Conservation (phyloP, 805 yeast genomes). For the Peterozyma toletana region DNA sequence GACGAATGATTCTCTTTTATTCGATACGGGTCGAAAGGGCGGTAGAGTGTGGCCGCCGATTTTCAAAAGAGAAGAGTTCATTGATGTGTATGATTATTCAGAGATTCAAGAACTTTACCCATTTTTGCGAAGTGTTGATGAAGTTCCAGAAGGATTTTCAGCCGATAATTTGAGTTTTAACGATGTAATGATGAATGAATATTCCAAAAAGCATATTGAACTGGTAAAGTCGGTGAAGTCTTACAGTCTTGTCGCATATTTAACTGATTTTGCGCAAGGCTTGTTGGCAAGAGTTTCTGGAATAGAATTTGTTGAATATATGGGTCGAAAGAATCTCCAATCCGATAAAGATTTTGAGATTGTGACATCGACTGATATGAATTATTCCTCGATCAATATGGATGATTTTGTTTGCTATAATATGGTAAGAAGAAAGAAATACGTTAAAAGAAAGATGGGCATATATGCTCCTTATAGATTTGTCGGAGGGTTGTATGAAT, state of each 20-base stretch:
- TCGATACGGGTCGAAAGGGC: background rate
- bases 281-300: background rate
- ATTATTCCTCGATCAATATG: background rate
- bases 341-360: conserved; percentile 4
- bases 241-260: background rate
- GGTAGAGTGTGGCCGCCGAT: background rate
- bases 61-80: background rate
- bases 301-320: conserved; percentile 1
- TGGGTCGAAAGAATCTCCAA: conserved; percentile 1
- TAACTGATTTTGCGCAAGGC: conserved; percentile 7
- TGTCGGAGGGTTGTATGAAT: conserved; percentile 59
- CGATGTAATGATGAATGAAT: background rate
- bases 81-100: conserved; percentile 1
- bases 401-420: conserved; percentile 41
- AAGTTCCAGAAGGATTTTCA: background rate
- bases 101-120: background rate
- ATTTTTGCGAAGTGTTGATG: background rate
- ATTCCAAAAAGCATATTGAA: background rate
- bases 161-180: background rate
- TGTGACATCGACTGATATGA: conserved; percentile 6
- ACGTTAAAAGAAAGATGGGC: conserved; percentile 34
- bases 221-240: background rate
- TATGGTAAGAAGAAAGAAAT: conserved; percentile 49
- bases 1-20: background rate
- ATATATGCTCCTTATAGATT: conserved; percentile 48